Percentiles rank a stretch among this genome's conserved stretches.
These are phyloP conservation scores for Zalaria sp. DNA, from an alignment of 2,329 filamentous ascomycete species.

Conservation along the genomic window DNA sequence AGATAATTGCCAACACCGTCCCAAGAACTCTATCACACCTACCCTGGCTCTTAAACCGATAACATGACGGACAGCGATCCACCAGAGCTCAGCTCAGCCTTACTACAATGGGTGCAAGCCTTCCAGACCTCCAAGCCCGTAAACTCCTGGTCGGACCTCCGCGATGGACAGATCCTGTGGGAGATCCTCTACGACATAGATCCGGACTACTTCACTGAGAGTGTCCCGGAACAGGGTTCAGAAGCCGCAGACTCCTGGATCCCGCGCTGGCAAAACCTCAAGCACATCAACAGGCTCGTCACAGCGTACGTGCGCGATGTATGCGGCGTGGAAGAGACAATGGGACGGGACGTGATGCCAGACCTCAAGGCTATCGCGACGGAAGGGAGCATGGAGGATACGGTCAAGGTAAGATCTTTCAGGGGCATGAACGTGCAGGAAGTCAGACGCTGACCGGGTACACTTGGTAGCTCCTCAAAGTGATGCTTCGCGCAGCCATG, in stretches of 20 bases:
- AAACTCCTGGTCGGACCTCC: constrained; percentile 14
- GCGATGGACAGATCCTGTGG: constrained; percentile 34
- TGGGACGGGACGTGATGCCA: constrained; percentile 24
- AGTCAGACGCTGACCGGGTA: not conserved
- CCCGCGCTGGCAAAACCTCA: constrained; percentile 38
- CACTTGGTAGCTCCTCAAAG: constrained; percentile 26
- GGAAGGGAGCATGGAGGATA: constrained; percentile 23
- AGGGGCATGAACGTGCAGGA: not conserved
- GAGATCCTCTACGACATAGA: constrained; percentile 33
- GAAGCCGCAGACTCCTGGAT: constrained; percentile 34
- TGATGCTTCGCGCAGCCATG: constrained; percentile 32
- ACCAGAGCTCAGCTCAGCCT: constrained; percentile 5
- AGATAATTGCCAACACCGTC: too few species aligned
- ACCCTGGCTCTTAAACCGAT: not conserved
- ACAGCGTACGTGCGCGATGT: constrained; percentile 34
- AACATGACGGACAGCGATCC: constrained; percentile 4
- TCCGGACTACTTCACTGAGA: constrained; percentile 32
- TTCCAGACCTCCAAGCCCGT: constrained; percentile 3
- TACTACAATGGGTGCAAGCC: constrained; percentile 7
- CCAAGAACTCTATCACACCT: too few species aligned
- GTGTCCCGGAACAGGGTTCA: constrained; percentile 30
- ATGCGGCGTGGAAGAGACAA: constrained; percentile 24
- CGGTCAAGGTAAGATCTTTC: constrained; percentile 17
- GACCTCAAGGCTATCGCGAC: constrained; percentile 35
- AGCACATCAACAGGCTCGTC: constrained; percentile 34